These are phyloP conservation scores for Xerocomus nothofagi DNA, from an alignment of 1,284 basidiomycete species.

Conservation along the genomic window DNA sequence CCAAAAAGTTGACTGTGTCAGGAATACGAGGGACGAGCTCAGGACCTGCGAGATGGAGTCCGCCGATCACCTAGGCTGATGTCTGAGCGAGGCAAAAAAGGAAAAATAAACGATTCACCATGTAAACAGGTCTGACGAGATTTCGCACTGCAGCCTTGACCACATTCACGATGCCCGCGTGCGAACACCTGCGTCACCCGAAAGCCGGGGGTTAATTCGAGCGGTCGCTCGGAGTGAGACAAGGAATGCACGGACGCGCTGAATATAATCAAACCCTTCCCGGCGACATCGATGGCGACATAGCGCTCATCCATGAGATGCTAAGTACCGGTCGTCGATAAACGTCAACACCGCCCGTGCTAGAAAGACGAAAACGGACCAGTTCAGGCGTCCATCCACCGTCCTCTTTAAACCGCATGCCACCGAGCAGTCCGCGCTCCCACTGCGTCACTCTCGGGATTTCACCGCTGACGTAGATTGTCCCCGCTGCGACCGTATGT, in stretches of 20 bases:
- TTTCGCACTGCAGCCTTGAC: conserved; percentile 61
- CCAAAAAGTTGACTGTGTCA: conserved; percentile 71
- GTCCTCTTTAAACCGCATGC: conserved; percentile 59
- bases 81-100: not conserved
- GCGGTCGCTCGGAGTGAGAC: not conserved
- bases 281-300: conserved; percentile 70
- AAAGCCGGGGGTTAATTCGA: not conserved
- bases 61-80: conserved; percentile 63
- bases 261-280: conserved; percentile 79
- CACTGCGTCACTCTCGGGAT: conserved; percentile 69
- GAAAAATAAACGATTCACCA: conserved; percentile 43
- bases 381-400: conserved; percentile 61
- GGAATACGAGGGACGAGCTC: conserved; percentile 62
- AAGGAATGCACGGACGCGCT: conserved; percentile 58
- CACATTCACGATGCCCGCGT: conserved; percentile 84
- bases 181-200: conserved; percentile 58
- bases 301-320: conserved; percentile 83
- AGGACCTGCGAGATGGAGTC: conserved; percentile 73
- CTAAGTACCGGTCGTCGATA: conserved; percentile 35
- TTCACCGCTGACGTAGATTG: conserved; percentile 76
- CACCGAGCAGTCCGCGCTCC: conserved; percentile 68
- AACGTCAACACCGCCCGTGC: not conserved
- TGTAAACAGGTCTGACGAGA: conserved; percentile 71
- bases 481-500: conserved; percentile 61
- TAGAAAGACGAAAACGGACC: conserved; percentile 39